Base-by-base conservation (phyloP, 345 rosid species). In the Carallia pectinifolia region DNA sequence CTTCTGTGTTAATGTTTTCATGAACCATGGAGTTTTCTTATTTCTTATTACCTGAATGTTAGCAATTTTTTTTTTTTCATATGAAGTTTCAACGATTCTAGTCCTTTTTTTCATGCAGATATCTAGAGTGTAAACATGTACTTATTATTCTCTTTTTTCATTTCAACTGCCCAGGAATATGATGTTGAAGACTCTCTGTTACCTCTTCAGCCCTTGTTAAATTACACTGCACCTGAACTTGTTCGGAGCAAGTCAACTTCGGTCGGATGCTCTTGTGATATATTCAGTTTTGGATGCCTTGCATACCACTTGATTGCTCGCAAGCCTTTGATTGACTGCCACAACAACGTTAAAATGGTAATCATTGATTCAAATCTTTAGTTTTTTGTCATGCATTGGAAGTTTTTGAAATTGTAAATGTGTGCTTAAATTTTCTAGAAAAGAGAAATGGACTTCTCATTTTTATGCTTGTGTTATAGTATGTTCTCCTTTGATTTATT, bases 301-400 rank as follows among this genome's bases (percentile, higher is more conserved):
- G 92, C 93, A 48, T 95, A 86, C 81, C 98, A 90, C 79, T 81
- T 95, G 86, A 85, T 95, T 80, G 84, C 96, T 72, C 85, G 81
- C 78, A 92, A 90, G 83, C 98, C 98, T 33, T 85, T 95, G 84
- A 76, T 95, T 65, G 88, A 92, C 76, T 95, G 98, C 86, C 87
- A 92, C 77, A 95, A 95, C 83, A 95, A 95, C 78, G 94, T 95
- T 76, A 92, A 92, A 79, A 95, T 92, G 98, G 98, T 94, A 91
- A 53, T 36, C 27, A 23, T 50, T 64, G 34, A 48, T 60, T 74
- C 64, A 48, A 40, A 63, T 37, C 29, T 70, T 53, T 52, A 47
- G 65, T 23, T 50, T 38, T 69, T 66, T 37, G 34, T 37, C 40
- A 13, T 4, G n/a, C 19, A 34, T 38, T 4, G 9, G 31, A 40